Percentiles rank a stretch among this genome's conserved stretches.
phyloP scores from a whole-genome alignment of 495 filamentous ascomycete genomes.

The Podospora tetraspora region DNA sequence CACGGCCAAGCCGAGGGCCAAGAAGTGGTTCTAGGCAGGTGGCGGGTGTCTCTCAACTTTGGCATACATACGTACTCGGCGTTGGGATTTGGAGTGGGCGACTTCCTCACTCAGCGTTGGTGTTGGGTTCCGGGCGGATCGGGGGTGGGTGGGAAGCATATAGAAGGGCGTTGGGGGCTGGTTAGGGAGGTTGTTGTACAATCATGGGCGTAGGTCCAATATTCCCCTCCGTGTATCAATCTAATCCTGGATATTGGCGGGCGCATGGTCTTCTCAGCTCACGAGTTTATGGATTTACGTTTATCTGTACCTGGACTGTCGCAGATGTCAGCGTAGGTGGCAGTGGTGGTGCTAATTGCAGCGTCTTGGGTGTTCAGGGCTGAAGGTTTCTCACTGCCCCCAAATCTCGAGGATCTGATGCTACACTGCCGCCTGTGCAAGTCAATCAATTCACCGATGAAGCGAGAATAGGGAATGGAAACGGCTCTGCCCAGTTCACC shows the following conservation, averaged over 20 bases:
- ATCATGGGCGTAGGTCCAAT: not conserved
- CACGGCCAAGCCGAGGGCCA: conserved; percentile 28
- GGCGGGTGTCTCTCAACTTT: not conserved
- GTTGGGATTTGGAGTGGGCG: not conserved
- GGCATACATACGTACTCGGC: not conserved
- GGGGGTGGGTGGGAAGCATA: not conserved
- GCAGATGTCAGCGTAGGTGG: not conserved
- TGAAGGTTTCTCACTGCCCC: not conserved
- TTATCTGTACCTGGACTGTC: not conserved
- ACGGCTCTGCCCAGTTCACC: not conserved
- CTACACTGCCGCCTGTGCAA: not conserved
- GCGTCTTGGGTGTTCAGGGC: not conserved
- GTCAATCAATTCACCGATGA: not conserved
- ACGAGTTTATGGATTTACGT: not conserved
- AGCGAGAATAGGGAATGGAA: not conserved
- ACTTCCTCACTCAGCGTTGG: not conserved
- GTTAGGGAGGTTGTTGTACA: not conserved
- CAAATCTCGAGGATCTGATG: not conserved
- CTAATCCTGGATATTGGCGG: not conserved
- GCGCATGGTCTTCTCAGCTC: not conserved
- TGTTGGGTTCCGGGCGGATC: not conserved
- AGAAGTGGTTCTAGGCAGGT: conserved; percentile 28
- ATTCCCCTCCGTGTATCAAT: not conserved
- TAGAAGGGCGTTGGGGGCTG: conserved; percentile 7
- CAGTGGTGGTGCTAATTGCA: not conserved